A percentile compares a stretch with the other conserved stretches of the same genome.
Evolutionary conservation across 768 basidiomycete genomes (phyloP).

Genomic region (Tricholoma saponaceum): DNA sequence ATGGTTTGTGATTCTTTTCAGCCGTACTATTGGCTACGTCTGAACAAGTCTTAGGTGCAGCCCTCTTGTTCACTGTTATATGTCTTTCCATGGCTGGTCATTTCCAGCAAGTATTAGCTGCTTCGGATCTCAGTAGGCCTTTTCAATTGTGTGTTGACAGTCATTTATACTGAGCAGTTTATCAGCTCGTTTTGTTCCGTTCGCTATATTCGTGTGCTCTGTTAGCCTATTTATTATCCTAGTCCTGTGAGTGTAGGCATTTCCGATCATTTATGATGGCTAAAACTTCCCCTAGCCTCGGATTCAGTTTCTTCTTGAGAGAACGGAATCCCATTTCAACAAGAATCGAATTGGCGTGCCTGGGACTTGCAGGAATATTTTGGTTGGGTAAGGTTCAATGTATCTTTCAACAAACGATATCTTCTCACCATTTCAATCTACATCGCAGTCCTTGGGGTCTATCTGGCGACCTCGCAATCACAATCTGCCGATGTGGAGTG

Average conservation of each 20-base stretch:
- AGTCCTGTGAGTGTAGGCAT: conserved; percentile 50
- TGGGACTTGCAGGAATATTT: conserved; percentile 69
- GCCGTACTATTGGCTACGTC: conserved; percentile 4
- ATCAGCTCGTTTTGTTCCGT: conserved; percentile 82
- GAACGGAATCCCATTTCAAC: conserved; percentile 78
- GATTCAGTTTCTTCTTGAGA: conserved; percentile 58
- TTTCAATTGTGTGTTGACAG: conserved; percentile 6
- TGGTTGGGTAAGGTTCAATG: conserved; percentile 62
- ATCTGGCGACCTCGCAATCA: conserved; percentile 69
- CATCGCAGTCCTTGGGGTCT: conserved; percentile 66
- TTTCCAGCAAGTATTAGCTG: conserved; percentile 64
- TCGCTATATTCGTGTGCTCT: conserved; percentile 76
- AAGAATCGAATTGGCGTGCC: conserved; percentile 65
- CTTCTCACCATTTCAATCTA: conserved; percentile 10
- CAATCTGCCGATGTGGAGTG: conserved; percentile 82
- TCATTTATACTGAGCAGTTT: background rate
- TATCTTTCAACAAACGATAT: background rate
- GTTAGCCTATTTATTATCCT: conserved; percentile 66
- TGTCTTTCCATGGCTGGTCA: conserved; percentile 78
- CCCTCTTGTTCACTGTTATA: conserved; percentile 72
- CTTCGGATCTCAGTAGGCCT: conserved; percentile 76
- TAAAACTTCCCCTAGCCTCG: conserved; percentile 40
- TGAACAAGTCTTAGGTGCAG: conserved; percentile 40
- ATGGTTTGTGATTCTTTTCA: conserved; percentile 42
- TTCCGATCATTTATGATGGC: background rate